A percentile compares a stretch with the other conserved stretches of the same genome.
phyloP scores from a whole-genome alignment of 208 protist species.

The Trypanosoma avium region DNA sequence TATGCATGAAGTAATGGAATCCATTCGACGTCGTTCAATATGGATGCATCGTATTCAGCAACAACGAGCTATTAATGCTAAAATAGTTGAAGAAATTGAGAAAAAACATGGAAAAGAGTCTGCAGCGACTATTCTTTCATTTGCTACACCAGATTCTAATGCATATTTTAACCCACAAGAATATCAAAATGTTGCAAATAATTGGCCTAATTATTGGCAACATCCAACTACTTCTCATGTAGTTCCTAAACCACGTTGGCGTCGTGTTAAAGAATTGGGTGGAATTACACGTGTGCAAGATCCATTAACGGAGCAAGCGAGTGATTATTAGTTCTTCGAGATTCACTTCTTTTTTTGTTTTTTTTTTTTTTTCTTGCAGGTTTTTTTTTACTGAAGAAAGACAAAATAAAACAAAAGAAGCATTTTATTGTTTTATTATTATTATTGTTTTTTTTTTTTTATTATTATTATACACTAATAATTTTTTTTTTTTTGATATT shows the following conservation, averaged over 20 bases:
- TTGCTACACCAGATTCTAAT: constrained; percentile 64
- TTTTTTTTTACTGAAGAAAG: too few relatives aligned
- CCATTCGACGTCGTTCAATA: constrained; percentile 79
- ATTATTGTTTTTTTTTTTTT: constrained; percentile 2
- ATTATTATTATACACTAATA: too few relatives aligned
- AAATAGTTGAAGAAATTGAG: constrained; percentile 35
- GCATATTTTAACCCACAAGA: constrained; percentile 76
- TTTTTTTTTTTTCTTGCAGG: background rate
- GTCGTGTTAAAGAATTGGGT: constrained; percentile 71
- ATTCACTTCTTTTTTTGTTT: background rate
- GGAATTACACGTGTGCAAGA: constrained; percentile 87
- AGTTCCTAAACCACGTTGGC: constrained; percentile 76
- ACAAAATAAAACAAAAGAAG: too few relatives aligned
- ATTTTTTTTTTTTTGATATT: too few relatives aligned
- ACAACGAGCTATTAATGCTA: constrained; percentile 78
- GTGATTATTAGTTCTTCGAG: constrained; percentile 55
- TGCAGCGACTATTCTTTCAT: constrained; percentile 44
- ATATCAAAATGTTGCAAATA: constrained; percentile 62
- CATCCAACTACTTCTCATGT: constrained; percentile 75
- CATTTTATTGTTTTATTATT: background rate
- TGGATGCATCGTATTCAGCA: constrained; percentile 81
- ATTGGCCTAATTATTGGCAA: constrained; percentile 90
- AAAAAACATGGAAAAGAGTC: constrained; percentile 32
- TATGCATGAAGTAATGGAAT: constrained; percentile 71
- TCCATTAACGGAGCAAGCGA: constrained; percentile 37